Base-by-base conservation (phyloP, 202 grass and related monocot species). In the Carex arenaria region DNA sequence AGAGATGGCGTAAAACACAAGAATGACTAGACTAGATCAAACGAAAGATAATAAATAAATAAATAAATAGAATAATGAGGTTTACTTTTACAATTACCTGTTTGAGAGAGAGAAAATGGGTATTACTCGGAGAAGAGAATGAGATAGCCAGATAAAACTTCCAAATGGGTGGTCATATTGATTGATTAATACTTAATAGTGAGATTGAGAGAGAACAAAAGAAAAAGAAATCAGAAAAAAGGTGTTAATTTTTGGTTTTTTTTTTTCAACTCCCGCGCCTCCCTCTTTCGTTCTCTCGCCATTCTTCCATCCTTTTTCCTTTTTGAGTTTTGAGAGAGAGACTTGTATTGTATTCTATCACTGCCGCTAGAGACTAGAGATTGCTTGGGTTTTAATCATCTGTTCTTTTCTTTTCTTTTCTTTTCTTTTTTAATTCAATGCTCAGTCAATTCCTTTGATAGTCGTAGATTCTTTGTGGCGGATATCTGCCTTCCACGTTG, bases 1-100 rank as follows among this genome's bases (percentile, higher is more conserved):
- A 65, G 57, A 32, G 36, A 85, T 77, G 23, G 80, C 43, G 80
- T 82, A 68, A 82, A 82, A 68, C 64, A 52, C 23, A 82, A 82
- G 40, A 28, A 68, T 36, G 20, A 28, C 56, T 36, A n/a, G 61
- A 64, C 63, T 82, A 65, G 15, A 67, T 82, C 80, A 82, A 82
- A 82, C 1, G 8, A 82, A 69, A 15, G 2, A 67, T 49, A 64
- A 43, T 42, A 55, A n/a, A n/a, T n/a, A n/a, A n/a, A n/a, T n/a
- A n/a, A n/a, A n/a, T n/a, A n/a, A 26, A 26, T 26, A 26, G 26
- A 82, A 18, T 32, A 67, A 65, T 67, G 20, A 17, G 40, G 4
- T 47, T 80, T 28, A 45, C 18, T 80, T 17, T 49, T 64, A 63
- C 59, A 47, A 57, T 34, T 31, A 82, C 80, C 80, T 4, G 61